These are phyloP conservation scores for Fraxinus platypoda DNA, from an alignment of 305 asterid genomes.

Conservation along the genomic window DNA sequence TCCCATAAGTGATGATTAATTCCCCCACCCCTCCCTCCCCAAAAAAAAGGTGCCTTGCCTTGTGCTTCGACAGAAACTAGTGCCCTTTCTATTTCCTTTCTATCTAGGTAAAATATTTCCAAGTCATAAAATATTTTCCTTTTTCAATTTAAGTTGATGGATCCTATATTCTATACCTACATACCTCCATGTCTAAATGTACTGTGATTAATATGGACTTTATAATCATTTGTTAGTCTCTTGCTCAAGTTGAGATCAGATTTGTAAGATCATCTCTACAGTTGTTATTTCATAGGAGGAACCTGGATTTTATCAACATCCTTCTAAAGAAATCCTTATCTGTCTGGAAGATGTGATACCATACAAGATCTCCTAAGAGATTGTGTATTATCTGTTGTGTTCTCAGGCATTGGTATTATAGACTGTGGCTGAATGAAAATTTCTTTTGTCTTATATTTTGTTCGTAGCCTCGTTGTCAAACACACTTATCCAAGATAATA, in stretches of 20 bases:
- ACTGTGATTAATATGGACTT: background rate
- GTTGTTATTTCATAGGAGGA: background rate
- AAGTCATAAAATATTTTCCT: background rate
- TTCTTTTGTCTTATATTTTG: no score
- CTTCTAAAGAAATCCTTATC: background rate
- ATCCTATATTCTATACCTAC: background rate
- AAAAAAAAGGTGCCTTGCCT: background rate
- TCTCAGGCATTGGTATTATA: background rate
- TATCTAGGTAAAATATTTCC: background rate
- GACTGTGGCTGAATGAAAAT: background rate
- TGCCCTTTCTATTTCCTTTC: background rate
- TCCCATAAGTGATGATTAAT: no score
- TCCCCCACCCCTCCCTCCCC: no score
- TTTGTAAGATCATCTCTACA: background rate
- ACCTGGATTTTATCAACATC: background rate
- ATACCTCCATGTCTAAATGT: background rate
- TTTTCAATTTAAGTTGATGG: background rate
- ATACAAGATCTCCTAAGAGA: background rate
- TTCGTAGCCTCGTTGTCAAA: background rate
- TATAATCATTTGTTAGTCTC: background rate
- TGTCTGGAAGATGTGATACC: background rate
- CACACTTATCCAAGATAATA: background rate
- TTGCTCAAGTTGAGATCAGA: background rate
- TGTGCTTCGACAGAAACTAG: background rate
- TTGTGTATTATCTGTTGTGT: background rate